Evolutionary conservation across 768 basidiomycete genomes (phyloP).

Genomic region (Tulasnella sp.): DNA sequence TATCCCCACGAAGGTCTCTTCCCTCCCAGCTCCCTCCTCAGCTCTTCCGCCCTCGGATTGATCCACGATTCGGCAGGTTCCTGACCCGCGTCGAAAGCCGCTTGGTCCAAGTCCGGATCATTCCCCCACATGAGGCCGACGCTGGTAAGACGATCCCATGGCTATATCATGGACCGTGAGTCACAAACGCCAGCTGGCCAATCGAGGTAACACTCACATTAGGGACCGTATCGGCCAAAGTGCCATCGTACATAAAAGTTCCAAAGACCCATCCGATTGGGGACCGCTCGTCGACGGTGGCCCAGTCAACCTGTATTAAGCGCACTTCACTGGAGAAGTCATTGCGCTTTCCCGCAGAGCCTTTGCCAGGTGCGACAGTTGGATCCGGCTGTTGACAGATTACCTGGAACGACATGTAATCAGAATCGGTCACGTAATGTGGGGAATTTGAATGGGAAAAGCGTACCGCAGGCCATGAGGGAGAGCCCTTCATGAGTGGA

Average conservation of each 20-base stretch:
- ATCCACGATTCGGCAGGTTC: conserved; percentile 12
- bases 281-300: background rate
- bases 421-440: no score
- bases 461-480: background rate
- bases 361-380: background rate
- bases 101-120: conserved; percentile 8
- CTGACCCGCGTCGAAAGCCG: background rate
- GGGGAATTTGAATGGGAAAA: no score
- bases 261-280: conserved; percentile 19
- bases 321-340: background rate
- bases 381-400: background rate
- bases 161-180: no score
- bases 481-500: conserved; percentile 1
- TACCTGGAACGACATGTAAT: no score
- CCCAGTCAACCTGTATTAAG: conserved; percentile 17
- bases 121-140: conserved; percentile 20
- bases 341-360: background rate
- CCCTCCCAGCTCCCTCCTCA: background rate
- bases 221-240: no score
- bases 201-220: no score
- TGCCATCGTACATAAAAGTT: conserved; percentile 8
- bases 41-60: background rate
- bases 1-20: conserved; percentile 16
- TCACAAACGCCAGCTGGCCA: no score
- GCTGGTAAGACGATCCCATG: conserved; percentile 13